Percentiles rank a stretch among this genome's conserved stretches.
Evolutionary conservation across 83 land plant species (phyloP).

Genomic region (Picea abies): DNA sequence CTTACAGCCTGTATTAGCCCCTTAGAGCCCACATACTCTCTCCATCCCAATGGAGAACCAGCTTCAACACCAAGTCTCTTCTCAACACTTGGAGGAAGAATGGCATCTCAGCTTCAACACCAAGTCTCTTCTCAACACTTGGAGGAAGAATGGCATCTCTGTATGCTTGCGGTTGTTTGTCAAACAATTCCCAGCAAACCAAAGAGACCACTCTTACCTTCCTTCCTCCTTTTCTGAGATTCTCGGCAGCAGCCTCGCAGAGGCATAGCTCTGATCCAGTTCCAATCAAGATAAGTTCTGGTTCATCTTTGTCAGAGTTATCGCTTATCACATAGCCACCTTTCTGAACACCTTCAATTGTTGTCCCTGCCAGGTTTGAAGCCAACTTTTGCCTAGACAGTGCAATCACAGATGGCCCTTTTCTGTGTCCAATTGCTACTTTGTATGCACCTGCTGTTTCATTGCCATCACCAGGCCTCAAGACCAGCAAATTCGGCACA

Average conservation of each 20-base stretch:
- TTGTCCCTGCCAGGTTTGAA: conserved; percentile 68
- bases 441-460: conserved; percentile 81
- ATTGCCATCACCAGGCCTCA: conserved; percentile 91
- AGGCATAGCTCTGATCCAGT: conserved; percentile 76
- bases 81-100: conserved; percentile 53
- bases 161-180: conserved; percentile 53
- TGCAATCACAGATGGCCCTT: conserved; percentile 67
- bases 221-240: conserved; percentile 50
- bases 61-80: conserved; percentile 73
- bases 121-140: no score
- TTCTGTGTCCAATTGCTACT: conserved; percentile 55
- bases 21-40: conserved; percentile 58
- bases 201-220: conserved; percentile 73
- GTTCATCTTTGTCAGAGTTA: conserved; percentile 40
- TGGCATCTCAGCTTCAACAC: no score
- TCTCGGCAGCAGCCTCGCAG: conserved; percentile 57
- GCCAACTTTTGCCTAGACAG: conserved; percentile 80
- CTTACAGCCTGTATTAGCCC: conserved; percentile 54
- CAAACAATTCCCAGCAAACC: conserved; percentile 77
- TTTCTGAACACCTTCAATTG: conserved; percentile 60
- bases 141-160: conserved; percentile 45
- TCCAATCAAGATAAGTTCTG: conserved; percentile 72
- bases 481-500: conserved; percentile 69
- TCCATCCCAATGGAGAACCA: conserved; percentile 76
- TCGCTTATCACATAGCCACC: conserved; percentile 80